phyloP scores from a whole-genome alignment of 768 basidiomycete genomes.

The Boletus subparvulus region DNA sequence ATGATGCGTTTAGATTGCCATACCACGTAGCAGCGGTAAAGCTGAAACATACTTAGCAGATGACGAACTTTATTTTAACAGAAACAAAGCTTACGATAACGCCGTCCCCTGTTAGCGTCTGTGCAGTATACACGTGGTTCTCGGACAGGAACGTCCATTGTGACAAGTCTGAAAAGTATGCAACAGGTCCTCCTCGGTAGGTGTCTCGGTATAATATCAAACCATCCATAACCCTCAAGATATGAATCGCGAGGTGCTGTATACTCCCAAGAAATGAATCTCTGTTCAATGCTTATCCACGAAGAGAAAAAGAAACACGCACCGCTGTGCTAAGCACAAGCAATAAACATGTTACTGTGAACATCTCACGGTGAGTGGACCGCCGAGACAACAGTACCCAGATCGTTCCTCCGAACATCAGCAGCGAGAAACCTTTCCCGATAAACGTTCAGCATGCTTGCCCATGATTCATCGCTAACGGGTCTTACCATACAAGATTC shows the following conservation, averaged over 20 bases:
- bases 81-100: slow-evolving; percentile 6
- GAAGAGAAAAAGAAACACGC: neutral
- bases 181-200: slow-evolving; percentile 23
- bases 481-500: slow-evolving; percentile 12
- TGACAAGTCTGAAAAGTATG: slow-evolving; percentile 22
- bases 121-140: slow-evolving; percentile 5
- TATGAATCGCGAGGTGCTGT: slow-evolving; percentile 26
- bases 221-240: slow-evolving; percentile 23
- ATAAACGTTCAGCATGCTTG: neutral
- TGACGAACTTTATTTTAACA: neutral
- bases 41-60: neutral
- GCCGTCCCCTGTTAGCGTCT: slow-evolving; percentile 8
- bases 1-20: slow-evolving; percentile 6
- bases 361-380: slow-evolving; percentile 13
- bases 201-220: slow-evolving; percentile 22
- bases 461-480: neutral
- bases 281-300: too few relatives aligned
- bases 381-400: slow-evolving; percentile 19
- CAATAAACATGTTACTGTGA: slow-evolving; percentile 20
- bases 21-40: slow-evolving; percentile 12
- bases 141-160: slow-evolving; percentile 2
- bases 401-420: slow-evolving; percentile 35
- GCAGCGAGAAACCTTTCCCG: slow-evolving; percentile 29
- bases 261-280: neutral
- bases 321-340: slow-evolving; percentile 28